Conservation (phyloP, 768 basidiomycete genomes). For the Lactifluus hygrophoroides region DNA sequence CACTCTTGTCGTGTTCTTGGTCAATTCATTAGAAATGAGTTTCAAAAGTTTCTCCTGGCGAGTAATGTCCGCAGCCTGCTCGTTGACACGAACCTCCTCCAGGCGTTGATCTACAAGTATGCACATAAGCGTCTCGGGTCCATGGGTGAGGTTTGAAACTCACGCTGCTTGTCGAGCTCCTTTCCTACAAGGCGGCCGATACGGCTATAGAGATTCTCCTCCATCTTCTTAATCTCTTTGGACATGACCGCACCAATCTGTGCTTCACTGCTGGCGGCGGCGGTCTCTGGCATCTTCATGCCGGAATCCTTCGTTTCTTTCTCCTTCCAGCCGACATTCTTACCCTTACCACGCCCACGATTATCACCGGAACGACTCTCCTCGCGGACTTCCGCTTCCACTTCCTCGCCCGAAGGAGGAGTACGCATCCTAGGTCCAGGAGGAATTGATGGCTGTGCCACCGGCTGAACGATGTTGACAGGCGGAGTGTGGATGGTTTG, state of each 20-base stretch:
- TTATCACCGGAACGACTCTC: constrained; percentile 44
- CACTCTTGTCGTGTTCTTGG: constrained; percentile 79
- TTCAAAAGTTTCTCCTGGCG: constrained; percentile 87
- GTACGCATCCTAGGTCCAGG: constrained; percentile 40
- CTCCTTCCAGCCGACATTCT: constrained; percentile 57
- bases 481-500: constrained; percentile 18
- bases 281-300: constrained; percentile 29
- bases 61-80: constrained; percentile 72
- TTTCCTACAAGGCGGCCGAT: constrained; percentile 74
- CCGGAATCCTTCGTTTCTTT: constrained; percentile 42
- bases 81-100: constrained; percentile 70
- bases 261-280: constrained; percentile 35
- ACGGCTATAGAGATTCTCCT: constrained; percentile 67
- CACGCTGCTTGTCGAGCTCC: constrained; percentile 88
- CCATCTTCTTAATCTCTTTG: constrained; percentile 76
- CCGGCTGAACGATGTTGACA: constrained; percentile 10
- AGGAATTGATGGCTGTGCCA: constrained; percentile 24
- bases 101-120: constrained; percentile 62
- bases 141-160: constrained; percentile 26
- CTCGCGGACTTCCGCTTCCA: constrained; percentile 58
- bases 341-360: constrained; percentile 45
- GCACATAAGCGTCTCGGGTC: constrained; percentile 4
- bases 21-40: constrained; percentile 78
- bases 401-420: constrained; percentile 62
- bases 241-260: constrained; percentile 50